Evolutionary conservation across 441 rosid genomes (phyloP).

Genomic region (Macaranga tanarius): DNA sequence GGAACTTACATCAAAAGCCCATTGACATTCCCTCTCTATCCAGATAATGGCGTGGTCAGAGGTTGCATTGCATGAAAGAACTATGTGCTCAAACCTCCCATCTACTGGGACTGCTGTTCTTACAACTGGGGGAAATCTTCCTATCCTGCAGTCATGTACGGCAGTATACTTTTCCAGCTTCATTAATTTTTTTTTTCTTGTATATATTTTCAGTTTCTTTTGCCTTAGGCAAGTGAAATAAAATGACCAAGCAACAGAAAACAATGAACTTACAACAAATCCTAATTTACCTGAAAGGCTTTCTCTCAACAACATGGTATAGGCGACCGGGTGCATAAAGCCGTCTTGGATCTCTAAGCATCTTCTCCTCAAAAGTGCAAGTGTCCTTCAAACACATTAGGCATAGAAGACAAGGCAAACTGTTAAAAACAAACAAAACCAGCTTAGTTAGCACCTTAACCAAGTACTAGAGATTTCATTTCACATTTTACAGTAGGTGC

Average conservation of each 20-base stretch:
- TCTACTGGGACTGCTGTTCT: conserved; percentile 94
- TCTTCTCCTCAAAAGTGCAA: conserved; percentile 72
- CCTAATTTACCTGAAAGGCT: conserved; percentile 56
- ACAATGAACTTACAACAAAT: neutral
- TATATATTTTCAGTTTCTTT: too few species aligned
- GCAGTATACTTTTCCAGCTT: neutral
- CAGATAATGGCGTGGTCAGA: conserved; percentile 86
- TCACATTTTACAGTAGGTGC: neutral
- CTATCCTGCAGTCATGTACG: conserved; percentile 45
- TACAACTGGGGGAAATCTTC: conserved; percentile 85
- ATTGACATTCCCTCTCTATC: conserved; percentile 80
- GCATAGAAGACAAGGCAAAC: conserved; percentile 90
- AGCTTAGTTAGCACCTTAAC: neutral
- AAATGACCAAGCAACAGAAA: too few species aligned
- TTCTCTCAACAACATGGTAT: conserved; percentile 87
- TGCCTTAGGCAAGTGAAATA: too few species aligned
- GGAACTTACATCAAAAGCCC: conserved; percentile 68
- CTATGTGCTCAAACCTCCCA: conserved; percentile 88
- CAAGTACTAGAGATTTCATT: neutral
- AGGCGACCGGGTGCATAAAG: conserved; percentile 89
- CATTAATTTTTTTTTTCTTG: too few species aligned
- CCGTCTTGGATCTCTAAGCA: conserved; percentile 78
- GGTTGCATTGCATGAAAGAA: conserved; percentile 82
- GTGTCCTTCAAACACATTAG: conserved; percentile 85
- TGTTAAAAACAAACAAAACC: conserved; percentile 30